phyloP scores from a whole-genome alignment of 805 yeast genomes.

The Metschnikowia corniflorae region DNA sequence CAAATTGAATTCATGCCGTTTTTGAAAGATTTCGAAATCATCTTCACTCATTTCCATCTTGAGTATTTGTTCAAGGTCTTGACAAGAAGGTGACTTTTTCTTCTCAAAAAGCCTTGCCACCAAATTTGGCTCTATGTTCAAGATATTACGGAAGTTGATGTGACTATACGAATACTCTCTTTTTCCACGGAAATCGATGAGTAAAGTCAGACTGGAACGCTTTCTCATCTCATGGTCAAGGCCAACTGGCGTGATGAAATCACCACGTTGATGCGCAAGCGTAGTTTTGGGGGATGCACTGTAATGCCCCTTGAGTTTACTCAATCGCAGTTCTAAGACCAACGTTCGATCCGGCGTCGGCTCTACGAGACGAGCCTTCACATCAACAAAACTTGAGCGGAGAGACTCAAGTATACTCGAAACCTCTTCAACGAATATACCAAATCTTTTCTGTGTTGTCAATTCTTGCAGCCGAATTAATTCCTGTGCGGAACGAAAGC shows the following conservation, averaged over 20 bases:
- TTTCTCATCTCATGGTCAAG: constrained; percentile 11
- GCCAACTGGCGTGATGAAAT: constrained; percentile 11
- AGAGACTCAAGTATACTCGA: constrained; percentile 4
- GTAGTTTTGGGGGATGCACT: not conserved
- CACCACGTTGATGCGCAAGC: constrained; percentile 1
- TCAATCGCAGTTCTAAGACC: constrained; percentile 5
- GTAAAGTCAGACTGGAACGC: constrained; percentile 31
- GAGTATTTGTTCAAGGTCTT: constrained; percentile 64
- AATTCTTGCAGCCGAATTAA: not conserved
- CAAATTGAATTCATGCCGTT: constrained; percentile 54
- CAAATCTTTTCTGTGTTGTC: not conserved
- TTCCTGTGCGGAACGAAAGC: constrained; percentile 13
- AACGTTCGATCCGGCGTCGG: not conserved
- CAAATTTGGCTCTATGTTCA: constrained; percentile 68
- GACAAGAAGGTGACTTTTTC: constrained; percentile 45
- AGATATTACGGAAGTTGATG: constrained; percentile 52
- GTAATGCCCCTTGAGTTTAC: not conserved
- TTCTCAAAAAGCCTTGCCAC: constrained; percentile 18
- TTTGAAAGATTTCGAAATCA: constrained; percentile 43
- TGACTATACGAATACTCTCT: constrained; percentile 61
- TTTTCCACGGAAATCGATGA: constrained; percentile 70
- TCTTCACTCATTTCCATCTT: constrained; percentile 40
- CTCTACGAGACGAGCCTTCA: constrained; percentile 1
- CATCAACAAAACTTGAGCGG: not conserved
- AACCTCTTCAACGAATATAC: constrained; percentile 3